Evolutionary conservation across 805 yeast genomes (phyloP), one percentile per base, ranked within the genome.

Genomic region (Candida quercuum): DNA sequence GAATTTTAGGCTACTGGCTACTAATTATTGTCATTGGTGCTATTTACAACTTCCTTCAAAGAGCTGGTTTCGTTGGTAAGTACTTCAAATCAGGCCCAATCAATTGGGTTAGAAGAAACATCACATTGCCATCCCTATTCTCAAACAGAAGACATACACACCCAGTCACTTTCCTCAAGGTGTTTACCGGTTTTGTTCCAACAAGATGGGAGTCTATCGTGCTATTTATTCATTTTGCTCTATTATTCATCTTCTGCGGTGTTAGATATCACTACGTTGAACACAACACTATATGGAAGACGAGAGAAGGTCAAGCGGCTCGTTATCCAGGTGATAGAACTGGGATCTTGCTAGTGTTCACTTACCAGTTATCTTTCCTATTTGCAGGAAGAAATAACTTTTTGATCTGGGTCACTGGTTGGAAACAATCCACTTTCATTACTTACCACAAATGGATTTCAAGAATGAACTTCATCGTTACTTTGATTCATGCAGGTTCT

Each of bases 311-410:
- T 13, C 56, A 54, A 35, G 38, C 33, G 31, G 27, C 51, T 6
- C 46, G 59, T 42, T 54, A 52, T 32, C 45, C 46, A 9, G 56
- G 54, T 48, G 59, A 54, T 33, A 44, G 59, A 42, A 39, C 48
- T 9, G 59, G 51, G 28, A 37, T 46, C 18, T 28, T 52, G 7
- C 27, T 40, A 10, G 51, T 64, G 32, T 62, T 61, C 16, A 56
- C 60, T 20, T 46, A 78, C 39, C 86, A 89, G 1, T 49, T 72
- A 9, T 52, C 77, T 19, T 68, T 78, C 37, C 55, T 83, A 32
- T 78, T 84, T 51, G 80, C 85, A 6, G 84, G 87, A 10, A 66
- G 94, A 50, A 86, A 83, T 60, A 86, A 81, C 58, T 68, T 86
- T 34, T 58, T 84, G 43, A 69, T 72, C 41, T 66, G 63, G 59